Evolutionary conservation across 1,139 yeast species (phyloP), one percentile per base, ranked within the genome.

Genomic region (Pneumocystis oryctolagi): DNA sequence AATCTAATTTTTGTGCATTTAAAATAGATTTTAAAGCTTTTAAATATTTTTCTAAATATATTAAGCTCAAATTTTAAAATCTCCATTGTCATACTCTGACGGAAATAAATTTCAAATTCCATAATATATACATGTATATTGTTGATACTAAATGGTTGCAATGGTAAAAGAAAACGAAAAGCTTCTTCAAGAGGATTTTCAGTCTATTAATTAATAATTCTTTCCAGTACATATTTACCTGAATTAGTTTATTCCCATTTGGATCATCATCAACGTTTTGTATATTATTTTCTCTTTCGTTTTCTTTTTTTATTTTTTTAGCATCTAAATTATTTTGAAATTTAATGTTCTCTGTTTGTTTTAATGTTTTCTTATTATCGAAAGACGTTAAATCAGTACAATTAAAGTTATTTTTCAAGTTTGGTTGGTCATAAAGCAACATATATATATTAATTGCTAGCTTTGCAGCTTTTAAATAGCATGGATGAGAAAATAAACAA

Each of bases 401-500:
- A 62, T 66, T 20, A 60, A 42, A n/a, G 4, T 64, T 62, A 18
- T 34, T 30, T 37, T 59, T 62, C 40, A 61, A 56, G 14, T 66
- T 68, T 1, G 65, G 70, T 67, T 65, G 68, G 35, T 67, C 69
- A 55, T 68, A 72, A 20, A 84, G 69, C 28, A 80, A 80, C 64
- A 83, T 76, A 70, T 85, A 83, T 61, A 88, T 75, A 20, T 78
- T 75, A 32, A 84, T 74, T 47, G 90, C 81, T 0, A 94, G 95
- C 61, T 76, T 74, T 65, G 86, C 79, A 0, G 88, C 89, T 65
- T 95, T 80, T 28, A 81, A 77, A 72, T 82, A 89, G 60, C 84
- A 80, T 2, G 94, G 89, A 58, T 87, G 83, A 2, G 83, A 73
- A 71, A 80, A 89, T 58, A 92, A 73, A 30, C 76, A 72, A 71